These are phyloP conservation scores for Dacryopinax primogenitus DNA, from an alignment of 768 basidiomycete species.

Conservation along the genomic window DNA sequence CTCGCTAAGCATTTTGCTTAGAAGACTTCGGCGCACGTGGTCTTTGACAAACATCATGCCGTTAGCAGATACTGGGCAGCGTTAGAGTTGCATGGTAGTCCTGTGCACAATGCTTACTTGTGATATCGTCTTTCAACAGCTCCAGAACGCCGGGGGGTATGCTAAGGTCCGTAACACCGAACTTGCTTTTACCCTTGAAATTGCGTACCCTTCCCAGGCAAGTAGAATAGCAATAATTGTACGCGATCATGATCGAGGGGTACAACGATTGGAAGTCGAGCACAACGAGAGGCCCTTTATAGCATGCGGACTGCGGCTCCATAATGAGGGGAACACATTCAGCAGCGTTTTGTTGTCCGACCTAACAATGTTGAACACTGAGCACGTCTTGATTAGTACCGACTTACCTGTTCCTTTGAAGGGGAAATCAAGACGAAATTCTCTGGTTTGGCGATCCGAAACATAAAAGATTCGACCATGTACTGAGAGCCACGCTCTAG, in stretches of 20 bases:
- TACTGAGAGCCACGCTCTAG: slow-evolving; percentile 92
- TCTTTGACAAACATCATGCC: slow-evolving; percentile 89
- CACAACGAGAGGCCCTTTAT: slow-evolving; percentile 81
- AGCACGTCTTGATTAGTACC: background rate
- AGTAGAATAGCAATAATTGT: slow-evolving; percentile 95
- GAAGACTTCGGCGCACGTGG: slow-evolving; percentile 65
- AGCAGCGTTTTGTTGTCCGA: slow-evolving; percentile 89
- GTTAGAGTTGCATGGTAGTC: background rate
- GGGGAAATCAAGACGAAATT: slow-evolving; percentile 84
- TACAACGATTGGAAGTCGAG: slow-evolving; percentile 95
- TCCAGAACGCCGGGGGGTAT: slow-evolving; percentile 54
- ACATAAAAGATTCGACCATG: slow-evolving; percentile 98
- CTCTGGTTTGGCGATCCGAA: slow-evolving; percentile 92
- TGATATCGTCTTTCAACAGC: slow-evolving; percentile 61
- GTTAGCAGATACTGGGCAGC: slow-evolving; percentile 69
- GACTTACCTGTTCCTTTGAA: slow-evolving; percentile 61
- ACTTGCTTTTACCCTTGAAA: slow-evolving; percentile 79
- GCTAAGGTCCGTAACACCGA: slow-evolving; percentile 67
- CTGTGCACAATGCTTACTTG: slow-evolving; percentile 36
- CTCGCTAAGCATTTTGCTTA: slow-evolving; percentile 85
- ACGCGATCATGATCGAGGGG: slow-evolving; percentile 96
- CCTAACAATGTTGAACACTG: slow-evolving; percentile 37
- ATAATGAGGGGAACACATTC: slow-evolving; percentile 89
- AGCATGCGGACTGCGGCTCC: slow-evolving; percentile 88
- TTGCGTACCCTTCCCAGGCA: slow-evolving; percentile 78